Base-by-base conservation (phyloP, 768 basidiomycete species). In the Daedaleopsis nitida region DNA sequence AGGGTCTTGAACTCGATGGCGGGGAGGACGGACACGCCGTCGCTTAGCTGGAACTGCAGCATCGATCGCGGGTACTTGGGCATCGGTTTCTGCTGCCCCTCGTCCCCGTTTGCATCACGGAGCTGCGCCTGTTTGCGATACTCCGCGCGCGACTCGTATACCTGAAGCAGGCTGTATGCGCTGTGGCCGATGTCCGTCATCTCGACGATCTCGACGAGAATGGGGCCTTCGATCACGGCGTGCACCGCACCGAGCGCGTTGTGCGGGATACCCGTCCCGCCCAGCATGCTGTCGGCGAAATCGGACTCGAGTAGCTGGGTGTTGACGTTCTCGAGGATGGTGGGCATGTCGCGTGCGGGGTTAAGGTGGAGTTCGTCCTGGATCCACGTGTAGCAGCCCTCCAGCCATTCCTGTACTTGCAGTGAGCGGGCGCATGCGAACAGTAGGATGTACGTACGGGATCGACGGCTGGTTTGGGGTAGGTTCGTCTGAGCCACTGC, bases 151-250 rank as follows among this genome's bases (percentile, higher is more conserved):
- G 86, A 84, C 55, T 85, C 79, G 21, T 89, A 81, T 23, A 84
- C 81, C 66, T 90, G 90, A 61, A 88, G 81, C 17, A 97, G 80
- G 54, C 79, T 85, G 68, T 93, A 91, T 0, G 95, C 96, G 65
- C 94, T 94, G 47, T 83, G 76, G 0, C 88, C 92, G 21, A 97
- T 87, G 58, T 98, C 96, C 17, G 86, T 91, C n/a, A 96, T 82
- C 14, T 83, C 79, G 17, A 78, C 74, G 27, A 97, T 82, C 68
- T 97, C 89, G 11, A 95, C 88, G 39, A 93, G 83, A 35, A 91
- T 74, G 1, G 88, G 85, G 7, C 80, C 80, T 1, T 68, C 67
- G 14, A 78, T 63, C 0, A 77, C 76, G 11, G 72, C 67, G 19
- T 80, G 78, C 24, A 75, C 72, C 8, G 74, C 63, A 13, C 73